Evolutionary conservation across 495 filamentous ascomycete species (phyloP).

Genomic region (Cercophora newfieldiana): DNA sequence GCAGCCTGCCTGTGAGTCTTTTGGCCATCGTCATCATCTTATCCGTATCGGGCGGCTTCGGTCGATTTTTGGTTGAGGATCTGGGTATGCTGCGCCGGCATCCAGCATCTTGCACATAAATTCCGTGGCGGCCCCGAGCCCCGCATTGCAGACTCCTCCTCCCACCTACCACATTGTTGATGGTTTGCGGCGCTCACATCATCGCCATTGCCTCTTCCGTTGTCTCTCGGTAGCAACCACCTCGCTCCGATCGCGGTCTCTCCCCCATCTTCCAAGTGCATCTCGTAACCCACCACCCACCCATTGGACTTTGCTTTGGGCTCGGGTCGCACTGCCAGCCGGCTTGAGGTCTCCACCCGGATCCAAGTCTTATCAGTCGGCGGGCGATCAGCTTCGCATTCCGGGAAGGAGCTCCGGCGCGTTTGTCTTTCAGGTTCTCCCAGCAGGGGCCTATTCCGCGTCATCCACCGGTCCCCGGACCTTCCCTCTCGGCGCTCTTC

Average conservation of each 20-base stretch:
- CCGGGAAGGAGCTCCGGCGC: neutral
- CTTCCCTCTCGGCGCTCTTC: neutral
- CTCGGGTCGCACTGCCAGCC: neutral
- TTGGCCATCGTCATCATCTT: neutral
- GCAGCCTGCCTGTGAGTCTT: neutral
- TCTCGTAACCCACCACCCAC: neutral
- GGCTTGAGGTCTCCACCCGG: neutral
- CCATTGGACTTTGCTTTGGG: neutral
- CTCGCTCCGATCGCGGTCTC: slow-evolving; percentile 3
- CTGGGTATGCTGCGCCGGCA: neutral
- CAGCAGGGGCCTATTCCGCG: neutral
- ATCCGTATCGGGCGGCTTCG: too few relatives aligned
- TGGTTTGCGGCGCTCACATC: neutral
- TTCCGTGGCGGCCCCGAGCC: neutral
- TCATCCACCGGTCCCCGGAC: neutral
- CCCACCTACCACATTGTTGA: neutral
- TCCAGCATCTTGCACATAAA: neutral
- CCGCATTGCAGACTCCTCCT: neutral
- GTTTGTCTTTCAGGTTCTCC: too few relatives aligned
- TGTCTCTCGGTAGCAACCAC: neutral
- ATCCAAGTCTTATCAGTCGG: neutral
- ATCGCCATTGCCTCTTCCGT: neutral
- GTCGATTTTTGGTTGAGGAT: neutral
- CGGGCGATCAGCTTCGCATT: neutral
- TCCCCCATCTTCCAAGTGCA: neutral